Conservation (phyloP, 2,329 filamentous ascomycete species). For the Curvularia spicifera region DNA sequence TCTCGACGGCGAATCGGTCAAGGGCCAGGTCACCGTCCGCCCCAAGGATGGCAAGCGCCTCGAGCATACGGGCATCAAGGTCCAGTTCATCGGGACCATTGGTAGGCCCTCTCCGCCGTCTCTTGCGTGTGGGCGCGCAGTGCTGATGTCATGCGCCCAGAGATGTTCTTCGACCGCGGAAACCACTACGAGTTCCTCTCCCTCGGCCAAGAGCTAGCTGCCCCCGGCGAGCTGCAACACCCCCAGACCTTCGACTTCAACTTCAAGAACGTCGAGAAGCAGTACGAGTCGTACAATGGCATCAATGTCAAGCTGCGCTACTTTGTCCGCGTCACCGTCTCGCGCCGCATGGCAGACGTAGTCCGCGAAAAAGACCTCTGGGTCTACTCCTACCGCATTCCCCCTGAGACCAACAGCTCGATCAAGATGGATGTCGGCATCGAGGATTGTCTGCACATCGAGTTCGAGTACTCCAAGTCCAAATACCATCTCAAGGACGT, state of each 20-base stretch:
- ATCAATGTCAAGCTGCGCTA: conserved; percentile 99
- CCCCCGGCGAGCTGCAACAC: conserved; percentile 96
- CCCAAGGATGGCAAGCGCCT: conserved; percentile 98
- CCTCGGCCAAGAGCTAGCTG: conserved; percentile 93
- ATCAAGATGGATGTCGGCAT: conserved; percentile 99
- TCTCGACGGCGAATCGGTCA: conserved; percentile 97
- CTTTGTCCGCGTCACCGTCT: conserved; percentile 96
- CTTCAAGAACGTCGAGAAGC: conserved; percentile 99
- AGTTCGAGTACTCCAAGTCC: conserved; percentile 99
- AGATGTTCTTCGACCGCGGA: conserved; percentile 99
- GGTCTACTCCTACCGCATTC: conserved; percentile 98
- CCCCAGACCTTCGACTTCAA: conserved; percentile 99
- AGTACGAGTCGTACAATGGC: conserved; percentile 99
- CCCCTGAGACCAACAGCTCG: conserved; percentile 94
- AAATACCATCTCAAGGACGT: conserved; percentile 99
- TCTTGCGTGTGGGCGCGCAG: conserved; percentile 3
- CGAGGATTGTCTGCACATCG: conserved; percentile 98
- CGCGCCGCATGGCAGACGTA: conserved; percentile 95
- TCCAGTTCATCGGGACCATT: conserved; percentile 99
- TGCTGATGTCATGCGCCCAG: conserved; percentile 55
- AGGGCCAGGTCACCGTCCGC: conserved; percentile 90
- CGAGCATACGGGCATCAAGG: conserved; percentile 98
- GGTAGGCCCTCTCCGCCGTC: conserved; percentile 58
- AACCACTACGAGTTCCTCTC: conserved; percentile 99
- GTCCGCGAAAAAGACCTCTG: conserved; percentile 99